These are phyloP conservation scores for Penicillium macrosclerotiorum DNA, from an alignment of 495 filamentous ascomycete species.

Conservation along the genomic window DNA sequence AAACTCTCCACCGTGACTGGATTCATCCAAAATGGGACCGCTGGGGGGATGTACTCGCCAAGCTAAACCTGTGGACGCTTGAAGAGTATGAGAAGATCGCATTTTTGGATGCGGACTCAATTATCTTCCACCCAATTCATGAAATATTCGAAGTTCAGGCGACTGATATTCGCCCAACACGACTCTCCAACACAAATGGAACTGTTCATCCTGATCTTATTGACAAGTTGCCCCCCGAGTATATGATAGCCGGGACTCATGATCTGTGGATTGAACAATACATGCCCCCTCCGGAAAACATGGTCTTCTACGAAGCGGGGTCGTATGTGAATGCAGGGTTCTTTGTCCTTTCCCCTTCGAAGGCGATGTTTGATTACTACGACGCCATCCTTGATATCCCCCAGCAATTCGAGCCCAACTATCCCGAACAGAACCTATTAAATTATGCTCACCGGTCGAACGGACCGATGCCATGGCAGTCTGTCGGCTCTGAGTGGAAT, in stretches of 20 bases:
- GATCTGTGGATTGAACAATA: not conserved
- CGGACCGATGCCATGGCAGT: constrained; percentile 43
- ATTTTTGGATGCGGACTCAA: constrained; percentile 45
- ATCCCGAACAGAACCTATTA: constrained; percentile 42
- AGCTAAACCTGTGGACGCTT: constrained; percentile 41
- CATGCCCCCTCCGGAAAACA: constrained; percentile 14
- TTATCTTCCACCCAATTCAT: constrained; percentile 32
- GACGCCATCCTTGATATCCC: constrained; percentile 20
- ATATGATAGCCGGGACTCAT: not conserved
- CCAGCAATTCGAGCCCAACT: constrained; percentile 27
- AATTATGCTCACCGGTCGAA: constrained; percentile 44
- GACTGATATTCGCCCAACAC: not conserved
- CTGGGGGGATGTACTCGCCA: constrained; percentile 35
- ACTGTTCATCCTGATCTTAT: not conserved
- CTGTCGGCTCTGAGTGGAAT: constrained; percentile 1
- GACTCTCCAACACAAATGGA: too few relatives aligned
- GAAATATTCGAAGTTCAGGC: constrained; percentile 37
- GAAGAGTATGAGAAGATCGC: constrained; percentile 41
- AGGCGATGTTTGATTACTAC: constrained; percentile 38
- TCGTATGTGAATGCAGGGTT: constrained; percentile 37
- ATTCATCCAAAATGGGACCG: constrained; percentile 19
- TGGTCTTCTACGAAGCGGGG: constrained; percentile 25
- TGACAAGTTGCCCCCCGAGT: not conserved
- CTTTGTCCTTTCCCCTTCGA: constrained; percentile 34
- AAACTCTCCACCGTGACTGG: constrained; percentile 26